phyloP scores from a whole-genome alignment of 1,284 basidiomycete species.

The Vanrija pseudolonga region DNA sequence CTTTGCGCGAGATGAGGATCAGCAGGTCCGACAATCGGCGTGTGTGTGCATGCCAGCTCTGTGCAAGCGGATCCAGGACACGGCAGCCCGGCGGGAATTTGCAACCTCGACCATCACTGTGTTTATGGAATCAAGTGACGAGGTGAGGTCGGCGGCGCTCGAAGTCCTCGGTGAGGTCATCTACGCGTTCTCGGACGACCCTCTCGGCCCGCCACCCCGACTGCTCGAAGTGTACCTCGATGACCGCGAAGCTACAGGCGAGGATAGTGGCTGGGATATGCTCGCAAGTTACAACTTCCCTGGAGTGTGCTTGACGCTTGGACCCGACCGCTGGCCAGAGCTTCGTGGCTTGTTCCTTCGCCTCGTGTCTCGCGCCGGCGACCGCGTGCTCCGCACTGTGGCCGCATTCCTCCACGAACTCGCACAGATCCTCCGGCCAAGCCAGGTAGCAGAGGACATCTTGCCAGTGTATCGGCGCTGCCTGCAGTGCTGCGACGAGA shows the following conservation, averaged over 20 bases:
- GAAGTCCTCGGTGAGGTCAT: conserved; percentile 90
- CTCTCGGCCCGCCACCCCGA: conserved; percentile 67
- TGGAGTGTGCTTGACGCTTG: conserved; percentile 82
- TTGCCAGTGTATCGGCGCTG: conserved; percentile 66
- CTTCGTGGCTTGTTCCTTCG: conserved; percentile 67
- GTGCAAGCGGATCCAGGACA: conserved; percentile 60
- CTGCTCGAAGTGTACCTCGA: conserved; percentile 71
- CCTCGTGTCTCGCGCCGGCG: conserved; percentile 54
- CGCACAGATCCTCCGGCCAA: conserved; percentile 74
- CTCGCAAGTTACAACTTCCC: conserved; percentile 94
- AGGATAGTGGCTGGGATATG: conserved; percentile 68
- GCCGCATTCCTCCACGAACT: conserved; percentile 87
- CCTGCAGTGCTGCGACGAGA: conserved; percentile 62
- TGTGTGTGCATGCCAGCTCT: conserved; percentile 81
- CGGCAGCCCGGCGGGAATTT: conserved; percentile 57
- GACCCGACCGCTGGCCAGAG: conserved; percentile 69
- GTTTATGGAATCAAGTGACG: conserved; percentile 64
- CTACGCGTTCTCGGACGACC: conserved; percentile 70
- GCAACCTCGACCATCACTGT: conserved; percentile 62
- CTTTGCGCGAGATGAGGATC: conserved; percentile 66
- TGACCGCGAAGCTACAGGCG: conserved; percentile 15
- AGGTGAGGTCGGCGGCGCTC: conserved; percentile 75
- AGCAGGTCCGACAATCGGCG: conserved; percentile 85
- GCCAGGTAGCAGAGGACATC: conserved; percentile 67
- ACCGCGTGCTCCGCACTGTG: conserved; percentile 52